These are phyloP conservation scores for Clonostachys chloroleuca DNA, from an alignment of 2,329 filamentous ascomycete genomes.

Conservation along the genomic window DNA sequence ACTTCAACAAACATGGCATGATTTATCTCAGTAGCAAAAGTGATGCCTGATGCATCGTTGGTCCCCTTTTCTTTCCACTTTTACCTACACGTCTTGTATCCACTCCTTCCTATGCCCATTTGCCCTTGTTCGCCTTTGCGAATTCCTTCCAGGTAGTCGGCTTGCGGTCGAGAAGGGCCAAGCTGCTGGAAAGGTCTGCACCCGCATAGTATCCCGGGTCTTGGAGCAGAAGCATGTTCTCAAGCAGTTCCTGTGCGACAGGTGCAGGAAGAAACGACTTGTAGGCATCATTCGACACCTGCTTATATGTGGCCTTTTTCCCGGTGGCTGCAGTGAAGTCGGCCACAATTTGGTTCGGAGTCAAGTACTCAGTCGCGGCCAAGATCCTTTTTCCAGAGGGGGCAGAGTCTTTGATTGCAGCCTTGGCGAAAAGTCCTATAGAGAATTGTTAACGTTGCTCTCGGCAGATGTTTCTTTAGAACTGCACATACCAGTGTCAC, in stretches of 20 bases:
- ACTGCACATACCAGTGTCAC: slow-evolving; percentile 32
- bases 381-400: slow-evolving; percentile 23
- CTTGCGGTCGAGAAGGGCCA: slow-evolving; percentile 24
- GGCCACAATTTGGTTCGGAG: slow-evolving; percentile 18
- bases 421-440: slow-evolving; percentile 25
- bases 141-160: slow-evolving; percentile 30
- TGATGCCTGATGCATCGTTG: no score
- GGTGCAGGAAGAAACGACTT: slow-evolving; percentile 21
- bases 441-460: neutral
- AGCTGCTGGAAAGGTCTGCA: slow-evolving; percentile 21
- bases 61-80: no score
- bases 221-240: slow-evolving; percentile 34
- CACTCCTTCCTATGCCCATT: slow-evolving; percentile 5
- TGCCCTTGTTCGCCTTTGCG: slow-evolving; percentile 19
- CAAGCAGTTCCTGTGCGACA: slow-evolving; percentile 27
- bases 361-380: slow-evolving; percentile 28
- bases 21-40: no score
- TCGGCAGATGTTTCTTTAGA: slow-evolving; percentile 4
- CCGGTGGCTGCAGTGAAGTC: slow-evolving; percentile 26
- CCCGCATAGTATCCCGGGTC: slow-evolving; percentile 34
- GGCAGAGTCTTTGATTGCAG: slow-evolving; percentile 21
- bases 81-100: no score
- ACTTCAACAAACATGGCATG: no score
- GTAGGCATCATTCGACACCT: slow-evolving; percentile 25
- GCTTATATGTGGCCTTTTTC: slow-evolving; percentile 18